Conservation (phyloP, 148 eudicot species). For the Pouteria glomerata region DNA sequence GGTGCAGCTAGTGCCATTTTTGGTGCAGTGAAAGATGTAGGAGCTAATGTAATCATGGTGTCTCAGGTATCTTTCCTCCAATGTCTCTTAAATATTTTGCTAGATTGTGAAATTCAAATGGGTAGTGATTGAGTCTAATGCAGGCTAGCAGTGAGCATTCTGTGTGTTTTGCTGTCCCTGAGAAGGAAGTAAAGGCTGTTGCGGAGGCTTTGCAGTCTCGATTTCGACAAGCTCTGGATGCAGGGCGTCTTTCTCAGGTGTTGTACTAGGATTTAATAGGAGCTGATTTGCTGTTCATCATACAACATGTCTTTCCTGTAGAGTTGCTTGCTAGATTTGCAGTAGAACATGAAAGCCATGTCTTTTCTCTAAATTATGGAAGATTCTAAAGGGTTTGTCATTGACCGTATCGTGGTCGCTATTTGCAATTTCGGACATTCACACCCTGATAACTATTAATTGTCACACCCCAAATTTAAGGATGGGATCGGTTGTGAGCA, state of each 20-base stretch:
- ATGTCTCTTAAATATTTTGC: neutral
- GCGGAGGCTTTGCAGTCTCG: conserved; percentile 75
- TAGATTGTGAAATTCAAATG: conserved; percentile 2
- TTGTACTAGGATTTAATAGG: neutral
- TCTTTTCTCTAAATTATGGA: neutral
- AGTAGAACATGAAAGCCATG: too few relatives aligned
- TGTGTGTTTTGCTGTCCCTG: conserved; percentile 97
- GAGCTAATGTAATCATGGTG: conserved; percentile 98
- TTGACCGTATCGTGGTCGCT: neutral
- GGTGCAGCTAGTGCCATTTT: conserved; percentile 96
- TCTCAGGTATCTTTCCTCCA: conserved; percentile 60
- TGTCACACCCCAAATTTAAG: neutral
- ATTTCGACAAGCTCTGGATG: conserved; percentile 83
- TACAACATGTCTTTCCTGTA: too few relatives aligned
- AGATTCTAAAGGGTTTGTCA: neutral
- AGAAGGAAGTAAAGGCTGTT: conserved; percentile 86
- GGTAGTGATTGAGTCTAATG: conserved; percentile 17
- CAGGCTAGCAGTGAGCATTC: conserved; percentile 99
- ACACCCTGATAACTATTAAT: neutral
- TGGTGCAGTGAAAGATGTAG: conserved; percentile 85
- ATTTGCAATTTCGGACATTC: neutral
- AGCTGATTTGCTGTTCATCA: neutral
- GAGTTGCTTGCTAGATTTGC: too few relatives aligned
- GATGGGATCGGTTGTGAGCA: neutral
- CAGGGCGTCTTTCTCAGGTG: conserved; percentile 99